Base-by-base conservation (phyloP, 108 stramenopile species). In the Aurantiochytrium sp. region DNA sequence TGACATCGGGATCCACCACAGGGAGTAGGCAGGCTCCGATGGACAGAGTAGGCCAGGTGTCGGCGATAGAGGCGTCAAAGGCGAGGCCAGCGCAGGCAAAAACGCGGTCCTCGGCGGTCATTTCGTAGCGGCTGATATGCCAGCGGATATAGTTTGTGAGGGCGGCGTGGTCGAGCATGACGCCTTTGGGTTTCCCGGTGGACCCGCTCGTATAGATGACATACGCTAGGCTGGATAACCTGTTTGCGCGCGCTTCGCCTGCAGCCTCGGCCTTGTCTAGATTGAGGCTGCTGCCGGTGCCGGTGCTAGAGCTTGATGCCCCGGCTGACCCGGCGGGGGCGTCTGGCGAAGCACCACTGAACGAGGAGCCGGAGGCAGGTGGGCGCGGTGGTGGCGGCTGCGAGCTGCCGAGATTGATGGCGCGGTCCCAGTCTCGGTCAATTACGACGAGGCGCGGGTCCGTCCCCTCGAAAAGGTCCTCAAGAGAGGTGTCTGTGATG, bases 131-230 rank as follows among this genome's bases (percentile, higher is more conserved):
- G 0, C 32, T 24, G 45, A 81, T 81, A 24, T 81, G 73, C 73
- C 73, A 81, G 30, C 45, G 73, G 12, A 81, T 81, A 48, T 81
- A 81, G 24, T 81, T 81, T 41, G 45, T 24, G 32, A 81, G 39
- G 1, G 42, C n/a, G 21, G 19, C 42, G 30, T 81, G 73, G 19
- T 81, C 73, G n/a, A 81, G 45, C 73, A 81, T 81, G n/a, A 81
- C 73, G 30, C 73, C 73, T 24, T 81, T 81, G 73, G 73, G 73
- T 81, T 81, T 81, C 30, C 73, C 73, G 6, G 73, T 81, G 73
- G 73, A 81, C 12, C 73, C 73, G n/a, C 42, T 48, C 27, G 73
- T 81, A 24, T 81, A 81, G 39, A 81, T 81, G 2, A 81, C 73
- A 81, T 81, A 81, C 19, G 73, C 73, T 24, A 81, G 45, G 39